Base-by-base conservation (phyloP, 805 yeast species). In the Myxozyma lipomycoides region DNA sequence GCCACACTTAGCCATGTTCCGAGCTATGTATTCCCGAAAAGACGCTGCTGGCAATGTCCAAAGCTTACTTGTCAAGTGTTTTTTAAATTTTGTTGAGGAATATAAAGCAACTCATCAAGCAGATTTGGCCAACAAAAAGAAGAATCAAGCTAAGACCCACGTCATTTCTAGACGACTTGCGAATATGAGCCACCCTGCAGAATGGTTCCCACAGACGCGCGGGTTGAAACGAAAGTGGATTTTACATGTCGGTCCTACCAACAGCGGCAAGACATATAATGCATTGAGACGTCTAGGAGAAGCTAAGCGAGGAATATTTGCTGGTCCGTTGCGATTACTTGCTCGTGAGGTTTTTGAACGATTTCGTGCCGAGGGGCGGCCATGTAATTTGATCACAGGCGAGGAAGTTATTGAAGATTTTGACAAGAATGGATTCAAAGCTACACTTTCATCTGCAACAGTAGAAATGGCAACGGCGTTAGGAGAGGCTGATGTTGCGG, bases 181-280 rank as follows among this genome's bases (percentile, higher is more conserved):
- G 15, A 81, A 79, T 58, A 68, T 81, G 22, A 65, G 74, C 17
- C 74, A 80, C 55, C 93, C 93, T 0, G 78, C 78, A 7, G 81
- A 81, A 56, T 85, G 95, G 89, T 93, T 75, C 62, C 96, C 98
- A 0, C 80, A 75, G 40, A 95, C 98, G 0, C 73, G 98, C 36
- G 78, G 81, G 56, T 73, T 88, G 71, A 82, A 80, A 56, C 73
- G 99, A 36, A 82, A 84, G 45, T 75, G 93, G 43, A 76, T 84
- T n/a, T 78, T 93, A 81, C 99, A 93, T 65, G 86, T 93, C 9
- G 99, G 99, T 0, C 98, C 99, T 1, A 93, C 99, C 0, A 93
- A 93, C 66, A 83, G 93, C 59, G 99, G 99, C 10, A 93, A 93
- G 63, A 93, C 98, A 0, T 86, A 86, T 64, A 77, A 78, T 43